Evolutionary conservation across 192 early-diverging fungal species (phyloP).

Genomic region (Kappamyces sp.): DNA sequence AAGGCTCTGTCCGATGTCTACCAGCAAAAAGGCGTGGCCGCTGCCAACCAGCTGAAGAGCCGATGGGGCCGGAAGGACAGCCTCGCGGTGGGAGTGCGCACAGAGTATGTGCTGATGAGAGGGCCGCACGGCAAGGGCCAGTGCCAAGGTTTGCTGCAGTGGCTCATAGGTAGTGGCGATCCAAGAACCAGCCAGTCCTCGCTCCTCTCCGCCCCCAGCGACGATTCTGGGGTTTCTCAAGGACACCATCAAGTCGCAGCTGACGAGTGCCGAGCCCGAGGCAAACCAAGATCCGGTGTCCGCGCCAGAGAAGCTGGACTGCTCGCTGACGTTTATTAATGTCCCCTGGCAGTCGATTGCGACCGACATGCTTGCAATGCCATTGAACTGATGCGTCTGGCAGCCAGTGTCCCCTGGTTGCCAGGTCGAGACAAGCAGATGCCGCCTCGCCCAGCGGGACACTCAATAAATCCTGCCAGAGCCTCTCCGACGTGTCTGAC

Average conservation of each 20-base stretch:
- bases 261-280: conserved; percentile 16
- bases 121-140: conserved; percentile 85
- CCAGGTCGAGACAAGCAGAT: too few species aligned
- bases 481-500: too few species aligned
- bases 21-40: conserved; percentile 59
- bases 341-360: conserved; percentile 88
- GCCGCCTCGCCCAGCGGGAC: too few species aligned
- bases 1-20: conserved; percentile 78
- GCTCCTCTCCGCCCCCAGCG: conserved; percentile 19
- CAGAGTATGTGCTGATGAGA: conserved; percentile 93
- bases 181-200: conserved; percentile 19
- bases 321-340: conserved; percentile 90
- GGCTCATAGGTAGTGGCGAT: conserved; percentile 47
- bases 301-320: conserved; percentile 65
- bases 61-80: conserved; percentile 7
- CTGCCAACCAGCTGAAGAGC: conserved; percentile 25
- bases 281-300: conserved; percentile 35
- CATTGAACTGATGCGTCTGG: too few species aligned
- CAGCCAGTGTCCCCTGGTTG: too few species aligned
- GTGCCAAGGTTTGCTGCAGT: conserved; percentile 52
- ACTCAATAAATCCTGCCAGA: too few species aligned
- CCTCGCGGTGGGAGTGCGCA: conserved; percentile 58
- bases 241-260: conserved; percentile 40
- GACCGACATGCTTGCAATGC: conserved; percentile 22
- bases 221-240: conserved; percentile 23